phyloP scores from a whole-genome alignment of 1,284 basidiomycete genomes.

The Papiliotrema fonsecae region DNA sequence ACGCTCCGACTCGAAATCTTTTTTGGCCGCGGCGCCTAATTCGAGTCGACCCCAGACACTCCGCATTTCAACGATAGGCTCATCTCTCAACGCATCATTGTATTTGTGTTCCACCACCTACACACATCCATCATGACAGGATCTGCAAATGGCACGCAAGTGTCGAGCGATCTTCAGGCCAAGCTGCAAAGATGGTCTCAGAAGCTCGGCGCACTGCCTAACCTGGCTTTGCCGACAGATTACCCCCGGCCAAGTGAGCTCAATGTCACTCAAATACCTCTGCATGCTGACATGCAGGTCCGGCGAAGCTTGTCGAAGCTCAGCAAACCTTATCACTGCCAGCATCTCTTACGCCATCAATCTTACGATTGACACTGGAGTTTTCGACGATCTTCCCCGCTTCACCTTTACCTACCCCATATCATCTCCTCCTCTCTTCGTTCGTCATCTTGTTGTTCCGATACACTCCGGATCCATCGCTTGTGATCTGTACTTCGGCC shows the following conservation, averaged over 20 bases:
- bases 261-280: neutral
- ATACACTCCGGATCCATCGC: constrained; percentile 92
- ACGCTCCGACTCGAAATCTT: too few species aligned
- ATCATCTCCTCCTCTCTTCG: constrained; percentile 85
- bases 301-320: constrained; percentile 72
- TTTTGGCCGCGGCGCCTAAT: too few species aligned
- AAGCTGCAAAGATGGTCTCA: constrained; percentile 46
- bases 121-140: neutral
- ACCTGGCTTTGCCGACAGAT: constrained; percentile 91
- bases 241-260: constrained; percentile 71
- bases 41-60: neutral
- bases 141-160: neutral
- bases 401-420: constrained; percentile 65
- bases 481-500: constrained; percentile 85
- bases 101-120: too few species aligned
- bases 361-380: constrained; percentile 61
- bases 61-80: too few species aligned
- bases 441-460: constrained; percentile 89
- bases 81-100: too few species aligned
- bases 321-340: constrained; percentile 61
- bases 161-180: constrained; percentile 2
- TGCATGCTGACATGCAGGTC: constrained; percentile 45
- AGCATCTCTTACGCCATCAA: constrained; percentile 46
- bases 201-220: constrained; percentile 62
- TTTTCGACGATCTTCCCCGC: constrained; percentile 53